These are phyloP conservation scores for Ceratopteris richardii DNA, from an alignment of 75 land plant species.

Conservation along the genomic window DNA sequence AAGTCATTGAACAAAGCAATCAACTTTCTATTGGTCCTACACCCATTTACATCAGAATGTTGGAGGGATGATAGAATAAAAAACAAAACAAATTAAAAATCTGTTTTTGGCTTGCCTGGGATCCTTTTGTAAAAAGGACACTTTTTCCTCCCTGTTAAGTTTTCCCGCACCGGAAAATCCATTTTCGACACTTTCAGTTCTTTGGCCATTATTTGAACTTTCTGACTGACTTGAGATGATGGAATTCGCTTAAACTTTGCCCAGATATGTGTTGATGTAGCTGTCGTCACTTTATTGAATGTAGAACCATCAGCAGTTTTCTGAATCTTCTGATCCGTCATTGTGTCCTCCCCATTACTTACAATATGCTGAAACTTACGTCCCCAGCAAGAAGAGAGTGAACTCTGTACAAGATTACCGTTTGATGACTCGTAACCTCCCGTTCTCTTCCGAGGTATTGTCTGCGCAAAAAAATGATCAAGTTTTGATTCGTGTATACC, in stretches of 20 bases:
- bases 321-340: not conserved
- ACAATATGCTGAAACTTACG: conserved; percentile 8
- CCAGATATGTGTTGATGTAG: not conserved
- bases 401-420: conserved; percentile 31
- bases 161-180: not conserved
- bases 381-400: conserved; percentile 39
- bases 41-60: too few species aligned
- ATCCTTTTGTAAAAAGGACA: conserved; percentile 62
- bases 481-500: too few species aligned
- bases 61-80: too few species aligned
- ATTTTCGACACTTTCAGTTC: too few species aligned
- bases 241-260: not conserved
- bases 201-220: too few species aligned
- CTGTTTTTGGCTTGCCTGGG: conserved; percentile 21
- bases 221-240: too few species aligned
- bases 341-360: too few species aligned
- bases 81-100: too few species aligned
- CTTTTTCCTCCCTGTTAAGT: conserved; percentile 2
- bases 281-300: not conserved
- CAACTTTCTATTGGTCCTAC: too few species aligned
- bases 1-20: too few species aligned
- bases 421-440: conserved; percentile 1
- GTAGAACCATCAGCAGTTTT: not conserved
- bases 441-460: too few species aligned
- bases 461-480: too few species aligned